Evolutionary conservation across 2,329 filamentous ascomycete species (phyloP).

Genomic region (Thelonectria rubi): DNA sequence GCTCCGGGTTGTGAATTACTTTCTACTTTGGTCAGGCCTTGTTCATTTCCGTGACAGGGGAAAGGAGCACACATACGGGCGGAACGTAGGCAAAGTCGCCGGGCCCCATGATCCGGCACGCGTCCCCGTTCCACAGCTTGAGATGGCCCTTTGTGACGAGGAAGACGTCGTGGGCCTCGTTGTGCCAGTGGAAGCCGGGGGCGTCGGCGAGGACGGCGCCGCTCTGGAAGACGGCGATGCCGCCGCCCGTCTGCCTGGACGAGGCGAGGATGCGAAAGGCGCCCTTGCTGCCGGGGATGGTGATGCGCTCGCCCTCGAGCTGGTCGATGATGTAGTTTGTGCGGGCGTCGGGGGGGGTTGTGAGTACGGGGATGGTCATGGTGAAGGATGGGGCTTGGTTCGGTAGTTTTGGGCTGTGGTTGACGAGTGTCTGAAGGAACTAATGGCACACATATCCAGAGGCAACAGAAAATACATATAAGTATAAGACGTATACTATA

Average conservation of each 20-base stretch:
- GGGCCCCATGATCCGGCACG: conserved; percentile 60
- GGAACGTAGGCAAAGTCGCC: conserved; percentile 68
- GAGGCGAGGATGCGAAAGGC: conserved; percentile 61
- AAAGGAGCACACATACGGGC: conserved; percentile 50
- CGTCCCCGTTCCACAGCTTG: conserved; percentile 67
- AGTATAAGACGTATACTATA: neutral
- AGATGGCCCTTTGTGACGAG: conserved; percentile 63
- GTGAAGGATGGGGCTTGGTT: neutral
- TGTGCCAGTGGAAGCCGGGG: conserved; percentile 65
- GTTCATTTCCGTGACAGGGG: neutral
- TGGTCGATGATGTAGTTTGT: conserved; percentile 58
- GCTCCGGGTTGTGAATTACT: conserved; percentile 64
- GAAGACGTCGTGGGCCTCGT: conserved; percentile 66
- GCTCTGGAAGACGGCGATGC: conserved; percentile 60
- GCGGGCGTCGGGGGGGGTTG: conserved; percentile 49
- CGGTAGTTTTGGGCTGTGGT: too few species aligned
- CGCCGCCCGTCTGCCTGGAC: conserved; percentile 59
- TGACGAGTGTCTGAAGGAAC: neutral
- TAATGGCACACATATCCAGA: neutral
- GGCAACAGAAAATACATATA: conserved; percentile 1
- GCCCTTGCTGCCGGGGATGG: conserved; percentile 62
- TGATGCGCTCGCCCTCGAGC: conserved; percentile 60
- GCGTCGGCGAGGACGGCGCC: conserved; percentile 57
- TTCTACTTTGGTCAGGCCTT: conserved; percentile 45
- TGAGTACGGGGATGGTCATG: conserved; percentile 47